Evolutionary conservation across 768 basidiomycete genomes (phyloP).

Genomic region (Phylloporus arenicola): DNA sequence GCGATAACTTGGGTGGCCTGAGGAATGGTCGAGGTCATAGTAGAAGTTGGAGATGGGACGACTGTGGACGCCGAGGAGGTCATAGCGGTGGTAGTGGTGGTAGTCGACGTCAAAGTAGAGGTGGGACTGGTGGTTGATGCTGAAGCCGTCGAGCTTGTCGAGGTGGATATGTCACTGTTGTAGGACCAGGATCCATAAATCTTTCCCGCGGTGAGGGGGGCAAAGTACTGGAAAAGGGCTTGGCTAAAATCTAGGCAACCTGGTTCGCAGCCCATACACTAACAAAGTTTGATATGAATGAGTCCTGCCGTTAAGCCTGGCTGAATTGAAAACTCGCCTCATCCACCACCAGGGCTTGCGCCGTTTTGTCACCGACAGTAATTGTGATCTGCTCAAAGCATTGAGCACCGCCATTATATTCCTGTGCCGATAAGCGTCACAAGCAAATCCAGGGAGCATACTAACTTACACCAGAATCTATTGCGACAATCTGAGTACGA

Average conservation of each 20-base stretch:
- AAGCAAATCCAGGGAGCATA: neutral
- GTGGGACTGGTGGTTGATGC: slow-evolving; percentile 19
- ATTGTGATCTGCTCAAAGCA: slow-evolving; percentile 46
- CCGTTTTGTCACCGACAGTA: slow-evolving; percentile 31
- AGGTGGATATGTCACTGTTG: slow-evolving; percentile 18
- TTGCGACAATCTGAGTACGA: slow-evolving; percentile 38
- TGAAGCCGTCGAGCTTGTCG: slow-evolving; percentile 21
- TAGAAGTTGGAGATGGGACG: slow-evolving; percentile 5
- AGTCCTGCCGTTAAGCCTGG: neutral
- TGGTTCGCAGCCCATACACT: slow-evolving; percentile 38
- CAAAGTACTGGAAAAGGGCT: slow-evolving; percentile 43
- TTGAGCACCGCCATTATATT: slow-evolving; percentile 36
- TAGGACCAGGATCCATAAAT: slow-evolving; percentile 40
- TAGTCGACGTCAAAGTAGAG: slow-evolving; percentile 15
- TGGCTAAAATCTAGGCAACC: slow-evolving; percentile 44
- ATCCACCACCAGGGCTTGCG: slow-evolving; percentile 42
- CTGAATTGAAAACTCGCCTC: slow-evolving; percentile 28
- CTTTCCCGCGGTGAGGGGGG: slow-evolving; percentile 28
- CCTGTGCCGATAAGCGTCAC: slow-evolving; percentile 22
- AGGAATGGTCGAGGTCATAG: slow-evolving; percentile 14
- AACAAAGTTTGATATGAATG: neutral
- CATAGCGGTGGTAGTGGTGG: slow-evolving; percentile 14
- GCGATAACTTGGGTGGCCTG: slow-evolving; percentile 18
- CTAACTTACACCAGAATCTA: slow-evolving; percentile 34
- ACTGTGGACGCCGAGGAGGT: slow-evolving; percentile 7